Evolutionary conservation across 768 basidiomycete genomes (phyloP).

Genomic region (Dentipellis sp.): DNA sequence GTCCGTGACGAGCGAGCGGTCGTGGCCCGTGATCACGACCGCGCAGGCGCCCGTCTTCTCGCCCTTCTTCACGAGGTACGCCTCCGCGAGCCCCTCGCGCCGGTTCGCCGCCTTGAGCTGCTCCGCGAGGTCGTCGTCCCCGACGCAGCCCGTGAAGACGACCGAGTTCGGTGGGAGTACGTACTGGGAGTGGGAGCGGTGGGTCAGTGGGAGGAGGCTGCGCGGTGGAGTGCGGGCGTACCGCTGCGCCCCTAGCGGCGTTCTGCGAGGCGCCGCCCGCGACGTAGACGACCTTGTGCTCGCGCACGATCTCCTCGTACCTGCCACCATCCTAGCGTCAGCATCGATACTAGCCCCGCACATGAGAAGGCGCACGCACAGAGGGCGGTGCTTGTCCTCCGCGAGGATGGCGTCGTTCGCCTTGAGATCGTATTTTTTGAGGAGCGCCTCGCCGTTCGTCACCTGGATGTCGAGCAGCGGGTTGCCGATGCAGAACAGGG

Average conservation of each 20-base stretch:
- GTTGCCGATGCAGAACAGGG: conserved; percentile 88
- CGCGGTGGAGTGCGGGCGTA: conserved; percentile 30
- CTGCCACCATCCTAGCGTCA: conserved; percentile 30
- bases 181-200: conserved; percentile 49
- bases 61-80: conserved; percentile 81
- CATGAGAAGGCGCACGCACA: conserved; percentile 43
- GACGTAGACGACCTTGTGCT: conserved; percentile 78
- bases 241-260: conserved; percentile 91
- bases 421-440: conserved; percentile 86
- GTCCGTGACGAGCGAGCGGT: conserved; percentile 89
- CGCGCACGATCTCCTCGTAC: conserved; percentile 79
- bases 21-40: conserved; percentile 87
- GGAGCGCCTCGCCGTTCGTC: conserved; percentile 69
- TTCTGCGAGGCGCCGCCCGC: conserved; percentile 98
- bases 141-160: conserved; percentile 94
- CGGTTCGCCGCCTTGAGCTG: conserved; percentile 87
- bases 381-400: conserved; percentile 63
- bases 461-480: conserved; percentile 97
- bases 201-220: not conserved
- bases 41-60: conserved; percentile 95
- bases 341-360: not conserved
- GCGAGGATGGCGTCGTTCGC: conserved; percentile 96
- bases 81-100: conserved; percentile 81
- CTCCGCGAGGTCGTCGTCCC: conserved; percentile 83
- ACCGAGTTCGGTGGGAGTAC: conserved; percentile 81